Evolutionary conservation across 2,329 filamentous ascomycete species (phyloP).

Genomic region (Phyllosticta citrichinensis): DNA sequence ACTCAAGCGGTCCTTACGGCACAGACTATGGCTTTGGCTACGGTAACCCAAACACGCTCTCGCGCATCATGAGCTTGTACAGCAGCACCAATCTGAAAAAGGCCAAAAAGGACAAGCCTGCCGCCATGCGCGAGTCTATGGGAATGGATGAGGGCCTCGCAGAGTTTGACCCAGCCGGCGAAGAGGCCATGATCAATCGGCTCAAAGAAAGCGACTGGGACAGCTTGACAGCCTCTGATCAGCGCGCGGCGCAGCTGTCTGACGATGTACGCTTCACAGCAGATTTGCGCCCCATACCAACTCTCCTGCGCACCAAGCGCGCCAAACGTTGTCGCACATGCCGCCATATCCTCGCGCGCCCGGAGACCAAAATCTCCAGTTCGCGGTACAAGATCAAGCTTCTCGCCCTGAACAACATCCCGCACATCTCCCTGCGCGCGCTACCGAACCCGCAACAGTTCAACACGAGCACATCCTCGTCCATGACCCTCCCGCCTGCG

Average conservation of each 20-base stretch:
- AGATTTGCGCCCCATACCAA: constrained; percentile 71
- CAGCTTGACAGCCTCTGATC: constrained; percentile 46
- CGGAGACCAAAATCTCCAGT: constrained; percentile 79
- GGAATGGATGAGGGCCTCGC: constrained; percentile 62
- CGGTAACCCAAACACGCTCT: constrained; percentile 68
- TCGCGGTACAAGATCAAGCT: constrained; percentile 89
- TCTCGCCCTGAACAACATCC: constrained; percentile 76
- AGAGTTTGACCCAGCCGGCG: constrained; percentile 48
- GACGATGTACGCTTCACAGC: constrained; percentile 52
- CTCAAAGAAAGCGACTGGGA: constrained; percentile 54
- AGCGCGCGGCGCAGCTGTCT: constrained; percentile 41
- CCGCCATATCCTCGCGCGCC: constrained; percentile 90
- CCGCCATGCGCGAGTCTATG: constrained; percentile 72
- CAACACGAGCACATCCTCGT: background rate
- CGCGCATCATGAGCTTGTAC: constrained; percentile 87
- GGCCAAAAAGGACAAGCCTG: constrained; percentile 52
- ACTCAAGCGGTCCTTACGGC: constrained; percentile 35
- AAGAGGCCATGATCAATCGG: constrained; percentile 48
- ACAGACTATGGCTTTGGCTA: constrained; percentile 27
- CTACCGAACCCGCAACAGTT: constrained; percentile 32
- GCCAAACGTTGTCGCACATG: constrained; percentile 89
- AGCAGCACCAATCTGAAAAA: constrained; percentile 45
- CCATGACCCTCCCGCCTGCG: constrained; percentile 15
- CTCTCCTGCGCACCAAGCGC: constrained; percentile 79
- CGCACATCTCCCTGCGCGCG: constrained; percentile 64